Base-by-base conservation (phyloP, 768 basidiomycete genomes). In the Favolaschia claudopus region DNA sequence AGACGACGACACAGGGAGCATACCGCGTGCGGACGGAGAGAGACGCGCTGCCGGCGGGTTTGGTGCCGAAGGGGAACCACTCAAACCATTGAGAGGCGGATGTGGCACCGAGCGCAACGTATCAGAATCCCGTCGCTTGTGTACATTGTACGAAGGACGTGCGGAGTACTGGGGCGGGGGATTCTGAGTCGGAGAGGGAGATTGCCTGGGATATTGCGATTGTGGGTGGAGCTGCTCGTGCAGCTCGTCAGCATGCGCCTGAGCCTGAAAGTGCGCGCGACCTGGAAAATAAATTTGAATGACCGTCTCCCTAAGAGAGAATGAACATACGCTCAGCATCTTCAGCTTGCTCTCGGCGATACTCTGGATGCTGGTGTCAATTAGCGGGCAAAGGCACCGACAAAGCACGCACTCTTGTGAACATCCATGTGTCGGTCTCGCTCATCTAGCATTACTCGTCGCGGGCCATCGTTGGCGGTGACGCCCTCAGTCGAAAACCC, bases 51-150 rank as follows among this genome's bases (percentile, higher is more conserved):
- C 56, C 22, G 66, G 64, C 8, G 64, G 55, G 22, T 87, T 84
- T 20, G 85, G 77, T 5, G 80, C 79, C 1, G 89, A 88, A 1
- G 89, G 89, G 10, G 83, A 83, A n/a, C 76, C 70, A 22, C 76
- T 60, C 20, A 64, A 82, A 10, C 76, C 70, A 22, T 73, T 58
- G n/a, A 64, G 69, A 31, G 74, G 42, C 10, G 74, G 73, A 17
- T 75, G 74, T 19, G 77, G 77, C 14, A 75, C 70, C 7, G 78
- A 82, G 40, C 88, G 89, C 27, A 92, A 74, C 0, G 91, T 92
- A 61, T 93, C 91, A 0, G 91, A 92, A 55, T 92, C 91, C 25
- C 85, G 83, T 46, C 91, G 85, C 65, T 78, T 82, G 69, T 93
- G 91, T 2, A 71, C 73, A 63, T 80, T 77, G 69, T 48, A 70